Evolutionary conservation across 768 basidiomycete species (phyloP), one percentile per base, ranked within the genome.

Genomic region (Leccinum imitatum): DNA sequence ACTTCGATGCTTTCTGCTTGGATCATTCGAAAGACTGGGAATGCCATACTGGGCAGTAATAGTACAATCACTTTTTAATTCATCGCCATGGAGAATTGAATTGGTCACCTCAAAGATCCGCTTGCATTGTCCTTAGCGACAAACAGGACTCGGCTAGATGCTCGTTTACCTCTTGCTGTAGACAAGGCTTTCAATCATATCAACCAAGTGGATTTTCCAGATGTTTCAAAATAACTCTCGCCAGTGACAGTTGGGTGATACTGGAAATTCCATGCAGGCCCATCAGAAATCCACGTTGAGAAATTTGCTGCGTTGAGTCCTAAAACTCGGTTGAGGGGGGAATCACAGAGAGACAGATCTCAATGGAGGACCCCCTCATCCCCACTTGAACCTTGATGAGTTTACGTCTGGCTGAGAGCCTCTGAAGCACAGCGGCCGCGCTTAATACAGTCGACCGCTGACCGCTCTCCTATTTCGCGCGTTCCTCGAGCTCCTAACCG

Each of bases 161-260:
- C 39, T 15, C 17, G 2, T 21, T 59, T n/a, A 10, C 2, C 4
- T 50, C 39, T 44, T 63, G 37, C 56, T 63, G 55, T 59, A 7
- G 7, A 35, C 31, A 27, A 14, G 11, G 54, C 31, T 15, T n/a
- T n/a, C 19, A 59, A 35, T 19, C 11, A 8, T 6, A 0, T n/a
- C 9, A 21, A 6, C 27, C 23, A 6, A 41, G 31, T 19, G 33
- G 17, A n/a, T 17, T 21, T 30, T 47, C 21, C 6, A 35, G 37
- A 37, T 4, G n/a, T 31, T 44, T n/a, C 23, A 30, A n/a, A n/a
- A 41, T 41, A 7, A 4, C 9, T 7, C 17, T 19, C 30, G 44
- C 14, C 21, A 13, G 4, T 41, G 2, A 9, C 37, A 17, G 14
- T 25, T 23, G 10, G 4, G 33, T 3, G 3, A 54, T 27, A 7